Percentiles rank a stretch among this genome's conserved stretches.
phyloP scores from a whole-genome alignment of 768 basidiomycete species.

The Podaxis sp. region DNA sequence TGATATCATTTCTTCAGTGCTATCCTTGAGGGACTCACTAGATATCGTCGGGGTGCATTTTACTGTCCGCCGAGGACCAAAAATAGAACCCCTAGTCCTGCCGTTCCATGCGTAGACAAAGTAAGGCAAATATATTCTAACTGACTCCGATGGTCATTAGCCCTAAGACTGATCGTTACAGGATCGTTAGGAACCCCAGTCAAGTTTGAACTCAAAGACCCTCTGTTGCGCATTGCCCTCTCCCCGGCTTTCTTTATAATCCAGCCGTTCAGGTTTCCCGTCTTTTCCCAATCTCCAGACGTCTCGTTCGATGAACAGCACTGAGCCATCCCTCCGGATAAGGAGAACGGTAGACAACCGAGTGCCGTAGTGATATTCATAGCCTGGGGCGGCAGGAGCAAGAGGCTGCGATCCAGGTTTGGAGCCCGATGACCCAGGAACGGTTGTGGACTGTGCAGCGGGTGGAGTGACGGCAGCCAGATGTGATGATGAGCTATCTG shows the following conservation, averaged over 20 bases:
- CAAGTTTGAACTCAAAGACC: slow-evolving; percentile 49
- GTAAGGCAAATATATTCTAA: neutral
- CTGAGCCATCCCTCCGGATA: slow-evolving; percentile 57
- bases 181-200: slow-evolving; percentile 8
- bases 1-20: neutral
- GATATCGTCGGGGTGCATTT: neutral
- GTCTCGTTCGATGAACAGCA: slow-evolving; percentile 71
- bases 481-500: neutral
- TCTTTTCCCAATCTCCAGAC: slow-evolving; percentile 50
- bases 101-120: neutral
- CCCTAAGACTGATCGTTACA: neutral
- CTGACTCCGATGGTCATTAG: neutral
- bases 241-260: slow-evolving; percentile 6
- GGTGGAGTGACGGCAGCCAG: neutral
- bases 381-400: slow-evolving; percentile 18
- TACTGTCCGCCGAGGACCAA: neutral
- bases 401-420: slow-evolving; percentile 16
- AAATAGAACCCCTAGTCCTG: neutral
- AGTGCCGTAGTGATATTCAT: slow-evolving; percentile 53
- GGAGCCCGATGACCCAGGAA: slow-evolving; percentile 12
- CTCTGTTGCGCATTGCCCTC: slow-evolving; percentile 37
- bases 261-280: slow-evolving; percentile 30
- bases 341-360: slow-evolving; percentile 74
- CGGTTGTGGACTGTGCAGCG: neutral
- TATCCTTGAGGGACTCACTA: neutral